Evolutionary conservation across 163 green algal genomes (phyloP), one percentile per base, ranked within the genome.

Genomic region (Prototheca wickerhamii): DNA sequence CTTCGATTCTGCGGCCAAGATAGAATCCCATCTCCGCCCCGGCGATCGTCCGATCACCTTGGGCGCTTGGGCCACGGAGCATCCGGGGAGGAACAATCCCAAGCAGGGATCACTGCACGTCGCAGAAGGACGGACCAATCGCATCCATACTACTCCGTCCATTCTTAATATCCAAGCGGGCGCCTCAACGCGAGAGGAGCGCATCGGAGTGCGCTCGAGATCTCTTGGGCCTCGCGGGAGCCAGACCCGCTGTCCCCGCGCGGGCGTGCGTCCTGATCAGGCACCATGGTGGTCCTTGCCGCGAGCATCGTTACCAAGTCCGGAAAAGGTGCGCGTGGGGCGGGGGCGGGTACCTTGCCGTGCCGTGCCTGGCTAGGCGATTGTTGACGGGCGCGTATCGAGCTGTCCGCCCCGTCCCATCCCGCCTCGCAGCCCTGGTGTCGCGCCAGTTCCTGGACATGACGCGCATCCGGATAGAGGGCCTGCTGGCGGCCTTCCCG

Each of bases 371-470:
- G 37, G 37, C 37, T 15, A 15, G 37, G 15, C 37, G 10, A 10
- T 44, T 44, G 10, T 35, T 31, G 28, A 31, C 2, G 40, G 31
- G 34, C 37, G 46, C 5, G 46, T 25, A 55, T 23, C 3, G 28
- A n/a, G 17, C 28, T 37, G n/a, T 7, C 54, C 8, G 12, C 57
- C 43, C 6, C 33, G 58, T 31, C 37, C 10, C 10, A 54, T 54
- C 12, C 34, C 60, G 20, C 18, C 28, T 20, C 81, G 78, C 88
- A 98, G 93, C 91, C 4, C 80, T 99, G 59, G 87, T 99, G 31
- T 95, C 88, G 0, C 83, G 94, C 23, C 93, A 99, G 80, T 99
- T 96, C 75, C 86, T 96, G 63, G 91, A 98, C 43, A 98, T 99
- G 93, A 93, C 81, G 63, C 79, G 93, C 23, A 95, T 98, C 51